A percentile compares a stretch with the other conserved stretches of the same genome.
These are phyloP conservation scores for Rhynchospora tenuis DNA, from an alignment of 176 grass and related monocot genomes.

Conservation along the genomic window DNA sequence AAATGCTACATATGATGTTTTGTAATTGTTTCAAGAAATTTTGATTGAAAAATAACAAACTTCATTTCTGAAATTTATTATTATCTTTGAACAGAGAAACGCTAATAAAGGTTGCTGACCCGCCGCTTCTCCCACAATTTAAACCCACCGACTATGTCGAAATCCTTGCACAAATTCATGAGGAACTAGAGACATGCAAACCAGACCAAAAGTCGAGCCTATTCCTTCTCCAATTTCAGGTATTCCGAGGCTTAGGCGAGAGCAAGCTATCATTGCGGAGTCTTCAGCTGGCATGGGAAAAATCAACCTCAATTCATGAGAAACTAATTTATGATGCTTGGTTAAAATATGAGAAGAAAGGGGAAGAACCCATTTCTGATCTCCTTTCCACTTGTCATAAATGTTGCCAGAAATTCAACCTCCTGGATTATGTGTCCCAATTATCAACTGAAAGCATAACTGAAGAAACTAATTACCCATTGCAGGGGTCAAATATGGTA, in stretches of 20 bases:
- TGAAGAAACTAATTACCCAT: slow-evolving; percentile 24
- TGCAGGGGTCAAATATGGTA: slow-evolving; percentile 45
- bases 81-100: slow-evolving; percentile 58
- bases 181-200: slow-evolving; percentile 80
- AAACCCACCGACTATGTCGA: slow-evolving; percentile 82
- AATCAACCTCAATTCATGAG: slow-evolving; percentile 75
- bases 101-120: slow-evolving; percentile 79
- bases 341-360: slow-evolving; percentile 93
- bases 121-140: slow-evolving; percentile 50
- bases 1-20: background rate
- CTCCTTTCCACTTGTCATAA: slow-evolving; percentile 79
- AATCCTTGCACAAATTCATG: slow-evolving; percentile 79
- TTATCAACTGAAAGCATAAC: slow-evolving; percentile 32
- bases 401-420: slow-evolving; percentile 90
- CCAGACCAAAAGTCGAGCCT: slow-evolving; percentile 55
- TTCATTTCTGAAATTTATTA: background rate
- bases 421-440: slow-evolving; percentile 67
- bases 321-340: slow-evolving; percentile 85
- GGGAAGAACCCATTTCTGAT: slow-evolving; percentile 72
- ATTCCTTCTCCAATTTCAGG: slow-evolving; percentile 82
- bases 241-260: slow-evolving; percentile 80
- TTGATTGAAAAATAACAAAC: background rate
- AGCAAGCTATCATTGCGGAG: slow-evolving; percentile 67
- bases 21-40: background rate
- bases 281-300: slow-evolving; percentile 89